These are phyloP conservation scores for Lotmaria passim DNA, from an alignment of 208 protist genomes.

Conservation along the genomic window DNA sequence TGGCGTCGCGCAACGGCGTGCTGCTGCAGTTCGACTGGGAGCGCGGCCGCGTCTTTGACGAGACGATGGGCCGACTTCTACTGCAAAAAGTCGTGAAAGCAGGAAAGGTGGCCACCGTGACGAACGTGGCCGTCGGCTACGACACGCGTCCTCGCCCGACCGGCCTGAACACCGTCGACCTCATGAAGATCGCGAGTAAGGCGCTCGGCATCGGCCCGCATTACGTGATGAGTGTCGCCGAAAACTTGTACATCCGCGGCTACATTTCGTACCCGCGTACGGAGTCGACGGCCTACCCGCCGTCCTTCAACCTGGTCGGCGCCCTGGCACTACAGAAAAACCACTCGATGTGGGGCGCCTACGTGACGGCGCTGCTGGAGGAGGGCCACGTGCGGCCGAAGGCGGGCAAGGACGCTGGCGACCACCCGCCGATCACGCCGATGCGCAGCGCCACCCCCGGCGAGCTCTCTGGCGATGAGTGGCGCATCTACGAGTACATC, in stretches of 20 bases:
- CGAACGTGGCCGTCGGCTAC: slow-evolving; percentile 51
- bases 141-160: slow-evolving; percentile 80
- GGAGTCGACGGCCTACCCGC: slow-evolving; percentile 94
- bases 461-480: slow-evolving; percentile 85
- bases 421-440: slow-evolving; percentile 93
- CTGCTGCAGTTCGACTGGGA: slow-evolving; percentile 89
- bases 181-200: slow-evolving; percentile 92
- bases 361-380: slow-evolving; percentile 70
- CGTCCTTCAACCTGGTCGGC: slow-evolving; percentile 83
- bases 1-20: slow-evolving; percentile 67
- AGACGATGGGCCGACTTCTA: slow-evolving; percentile 74
- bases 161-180: slow-evolving; percentile 95
- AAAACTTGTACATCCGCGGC: slow-evolving; percentile 96
- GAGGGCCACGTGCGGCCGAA: slow-evolving; percentile 75
- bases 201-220: slow-evolving; percentile 90
- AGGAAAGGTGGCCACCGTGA: slow-evolving; percentile 68
- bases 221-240: slow-evolving; percentile 95
- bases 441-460: slow-evolving; percentile 68
- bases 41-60: slow-evolving; percentile 91
- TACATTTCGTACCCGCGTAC: slow-evolving; percentile 98
- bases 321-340: slow-evolving; percentile 60
- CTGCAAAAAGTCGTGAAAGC: slow-evolving; percentile 60
- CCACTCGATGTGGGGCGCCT: slow-evolving; percentile 71
- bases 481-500: slow-evolving; percentile 92
- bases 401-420: slow-evolving; percentile 86